Evolutionary conservation across 805 yeast species (phyloP).

Genomic region (Kockiozyma suomiensis): DNA sequence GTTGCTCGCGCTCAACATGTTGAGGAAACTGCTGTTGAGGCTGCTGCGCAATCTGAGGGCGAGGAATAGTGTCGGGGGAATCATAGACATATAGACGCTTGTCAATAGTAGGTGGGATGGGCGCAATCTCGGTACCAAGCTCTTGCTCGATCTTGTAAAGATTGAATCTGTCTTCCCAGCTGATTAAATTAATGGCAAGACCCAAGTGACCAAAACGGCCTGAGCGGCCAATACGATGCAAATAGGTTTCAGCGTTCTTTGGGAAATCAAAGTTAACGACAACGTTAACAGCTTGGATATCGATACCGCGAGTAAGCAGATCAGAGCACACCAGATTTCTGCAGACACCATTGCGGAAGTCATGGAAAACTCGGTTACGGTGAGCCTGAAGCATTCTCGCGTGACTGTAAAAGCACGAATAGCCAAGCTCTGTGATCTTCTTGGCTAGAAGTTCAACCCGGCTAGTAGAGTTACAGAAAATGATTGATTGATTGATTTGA

Average conservation of each 20-base stretch:
- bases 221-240: constrained; percentile 98
- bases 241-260: constrained; percentile 93
- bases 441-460: constrained; percentile 95
- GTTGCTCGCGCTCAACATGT: constrained; percentile 15
- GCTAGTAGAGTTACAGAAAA: constrained; percentile 94
- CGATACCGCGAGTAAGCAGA: constrained; percentile 95
- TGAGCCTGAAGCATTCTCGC: constrained; percentile 97
- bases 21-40: constrained; percentile 23
- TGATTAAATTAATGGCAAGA: constrained; percentile 92
- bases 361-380: constrained; percentile 97
- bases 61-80: constrained; percentile 34
- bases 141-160: constrained; percentile 95
- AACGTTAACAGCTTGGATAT: constrained; percentile 97
- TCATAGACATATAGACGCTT: constrained; percentile 71
- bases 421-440: constrained; percentile 94
- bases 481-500: constrained; percentile 94
- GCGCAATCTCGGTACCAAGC: constrained; percentile 94
- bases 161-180: constrained; percentile 94
- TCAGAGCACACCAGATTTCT: constrained; percentile 97
- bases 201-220: constrained; percentile 99
- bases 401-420: constrained; percentile 94
- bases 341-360: constrained; percentile 96
- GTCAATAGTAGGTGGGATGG: constrained; percentile 94
- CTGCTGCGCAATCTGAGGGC: constrained; percentile 33
- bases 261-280: constrained; percentile 99